A percentile compares a stretch with the other conserved stretches of the same genome.
phyloP scores from a whole-genome alignment of 2,329 filamentous ascomycete species.

The Fusarium sp. region DNA sequence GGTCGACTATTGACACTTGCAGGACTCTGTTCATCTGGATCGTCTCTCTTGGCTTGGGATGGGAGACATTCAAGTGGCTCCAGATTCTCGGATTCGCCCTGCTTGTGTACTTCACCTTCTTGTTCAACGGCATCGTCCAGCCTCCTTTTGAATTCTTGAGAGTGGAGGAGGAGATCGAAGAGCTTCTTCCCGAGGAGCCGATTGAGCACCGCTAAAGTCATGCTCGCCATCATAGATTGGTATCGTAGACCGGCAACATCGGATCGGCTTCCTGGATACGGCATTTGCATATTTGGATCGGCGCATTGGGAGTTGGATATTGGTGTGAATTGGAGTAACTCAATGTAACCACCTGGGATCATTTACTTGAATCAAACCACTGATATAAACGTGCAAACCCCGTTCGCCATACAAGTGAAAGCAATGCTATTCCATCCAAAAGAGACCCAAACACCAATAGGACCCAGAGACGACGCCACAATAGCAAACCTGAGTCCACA shows the following conservation, averaged over 20 bases:
- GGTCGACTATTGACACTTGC: conserved; percentile 97
- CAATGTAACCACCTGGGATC: conserved; percentile 3
- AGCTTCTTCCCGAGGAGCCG: conserved; percentile 83
- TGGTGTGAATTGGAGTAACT: conserved; percentile 8
- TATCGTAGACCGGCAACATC: neutral
- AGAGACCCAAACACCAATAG: conserved; percentile 14
- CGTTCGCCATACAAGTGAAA: conserved; percentile 19
- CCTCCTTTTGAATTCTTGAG: conserved; percentile 80
- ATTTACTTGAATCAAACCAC: conserved; percentile 1
- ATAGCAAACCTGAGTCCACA: conserved; percentile 3
- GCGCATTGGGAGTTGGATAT: conserved; percentile 15
- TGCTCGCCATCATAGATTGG: neutral
- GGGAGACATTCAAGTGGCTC: conserved; percentile 98
- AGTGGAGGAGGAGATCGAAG: conserved; percentile 65
- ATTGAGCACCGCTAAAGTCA: conserved; percentile 72
- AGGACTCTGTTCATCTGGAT: conserved; percentile 98
- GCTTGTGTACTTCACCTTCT: conserved; percentile 94
- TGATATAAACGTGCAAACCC: conserved; percentile 1
- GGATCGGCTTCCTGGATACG: neutral
- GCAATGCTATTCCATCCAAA: conserved; percentile 15
- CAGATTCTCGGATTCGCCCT: conserved; percentile 90
- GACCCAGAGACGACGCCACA: conserved; percentile 35
- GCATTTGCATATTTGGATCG: conserved; percentile 3
- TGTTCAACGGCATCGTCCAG: conserved; percentile 94
- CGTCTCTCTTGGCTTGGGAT: conserved; percentile 89